Percentiles rank a stretch among this genome's conserved stretches.
These are phyloP conservation scores for Solanum appendiculatum DNA, from an alignment of 257 asterid genomes.

Conservation along the genomic window DNA sequence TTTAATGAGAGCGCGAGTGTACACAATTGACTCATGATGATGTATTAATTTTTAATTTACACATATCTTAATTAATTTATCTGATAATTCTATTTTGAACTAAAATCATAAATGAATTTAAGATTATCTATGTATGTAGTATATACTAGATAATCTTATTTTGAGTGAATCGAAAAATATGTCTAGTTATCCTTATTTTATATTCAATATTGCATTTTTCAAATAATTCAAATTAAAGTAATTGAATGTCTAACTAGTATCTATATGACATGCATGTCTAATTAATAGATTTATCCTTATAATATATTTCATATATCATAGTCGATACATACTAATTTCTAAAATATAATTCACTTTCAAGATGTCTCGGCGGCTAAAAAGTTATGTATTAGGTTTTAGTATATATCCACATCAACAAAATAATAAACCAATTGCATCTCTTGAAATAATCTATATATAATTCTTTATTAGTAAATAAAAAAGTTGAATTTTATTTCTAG, in stretches of 20 bases:
- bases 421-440: not conserved
- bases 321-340: not conserved
- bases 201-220: not conserved
- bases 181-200: not conserved
- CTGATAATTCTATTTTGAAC: rapidly evolving
- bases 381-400: not conserved
- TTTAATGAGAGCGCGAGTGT: not conserved
- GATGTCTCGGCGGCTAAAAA: not conserved
- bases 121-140: not conserved
- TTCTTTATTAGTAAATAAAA: not conserved
- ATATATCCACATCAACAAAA: not conserved
- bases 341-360: not conserved
- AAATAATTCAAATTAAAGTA: no score
- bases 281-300: not conserved
- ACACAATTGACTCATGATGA: not conserved
- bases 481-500: not conserved
- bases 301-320: not conserved
- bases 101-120: not conserved
- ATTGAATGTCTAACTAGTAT: not conserved
- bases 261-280: not conserved
- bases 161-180: not conserved
- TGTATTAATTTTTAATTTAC: no score
- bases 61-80: not conserved
- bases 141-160: not conserved
- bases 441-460: not conserved